These are phyloP conservation scores for Colletotrichum liriopes DNA, from an alignment of 2,329 filamentous ascomycete genomes.

Conservation along the genomic window DNA sequence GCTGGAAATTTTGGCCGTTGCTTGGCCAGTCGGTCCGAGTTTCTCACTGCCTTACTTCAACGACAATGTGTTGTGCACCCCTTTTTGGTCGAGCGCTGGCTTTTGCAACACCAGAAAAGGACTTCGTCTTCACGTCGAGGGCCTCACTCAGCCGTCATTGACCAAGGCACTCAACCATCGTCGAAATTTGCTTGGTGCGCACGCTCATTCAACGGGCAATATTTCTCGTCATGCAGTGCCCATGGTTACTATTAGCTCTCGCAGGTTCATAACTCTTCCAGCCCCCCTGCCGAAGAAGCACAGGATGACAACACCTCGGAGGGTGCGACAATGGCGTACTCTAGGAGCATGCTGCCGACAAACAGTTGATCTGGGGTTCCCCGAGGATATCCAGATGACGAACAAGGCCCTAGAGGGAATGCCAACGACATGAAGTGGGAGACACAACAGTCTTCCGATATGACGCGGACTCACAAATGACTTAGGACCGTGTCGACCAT, in stretches of 20 bases:
- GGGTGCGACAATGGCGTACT: not conserved
- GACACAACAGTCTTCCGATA: too few species aligned
- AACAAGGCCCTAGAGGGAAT: not conserved
- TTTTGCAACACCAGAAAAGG: too few species aligned
- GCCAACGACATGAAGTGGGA: not conserved
- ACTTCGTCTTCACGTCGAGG: too few species aligned
- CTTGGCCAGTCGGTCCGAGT: too few species aligned
- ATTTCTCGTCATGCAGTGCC: too few species aligned
- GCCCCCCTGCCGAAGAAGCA: not conserved
- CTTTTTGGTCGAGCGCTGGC: too few species aligned
- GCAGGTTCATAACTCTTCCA: not conserved
- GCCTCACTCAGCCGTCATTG: too few species aligned
- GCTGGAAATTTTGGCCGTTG: not conserved
- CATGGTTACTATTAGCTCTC: not conserved
- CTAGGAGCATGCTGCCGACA: too few species aligned
- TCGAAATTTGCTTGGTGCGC: too few species aligned
- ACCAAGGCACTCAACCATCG: too few species aligned
- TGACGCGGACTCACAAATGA: too few species aligned
- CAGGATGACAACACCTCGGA: not conserved
- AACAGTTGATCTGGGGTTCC: not conserved
- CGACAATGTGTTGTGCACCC: not conserved
- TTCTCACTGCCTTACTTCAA: not conserved
- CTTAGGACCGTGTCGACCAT: not conserved
- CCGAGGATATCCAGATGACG: not conserved
- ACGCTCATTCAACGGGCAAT: too few species aligned